These are phyloP conservation scores for Kalmusia sp. DNA, from an alignment of 2,329 filamentous ascomycete species.

Conservation along the genomic window DNA sequence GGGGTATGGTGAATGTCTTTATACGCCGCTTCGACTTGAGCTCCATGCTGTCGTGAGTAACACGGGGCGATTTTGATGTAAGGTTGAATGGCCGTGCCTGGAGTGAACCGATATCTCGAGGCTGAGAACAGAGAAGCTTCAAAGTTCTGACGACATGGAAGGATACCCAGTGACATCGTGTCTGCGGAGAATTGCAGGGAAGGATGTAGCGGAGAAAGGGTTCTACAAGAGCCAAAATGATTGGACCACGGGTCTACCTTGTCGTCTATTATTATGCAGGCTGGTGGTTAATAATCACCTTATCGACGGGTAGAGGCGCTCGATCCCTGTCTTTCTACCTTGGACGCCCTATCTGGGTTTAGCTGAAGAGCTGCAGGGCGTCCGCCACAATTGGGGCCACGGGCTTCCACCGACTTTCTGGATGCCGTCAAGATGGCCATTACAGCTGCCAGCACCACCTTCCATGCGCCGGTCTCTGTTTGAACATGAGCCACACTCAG, in stretches of 20 bases:
- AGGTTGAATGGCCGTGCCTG: constrained; percentile 8
- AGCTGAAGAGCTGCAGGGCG: constrained; percentile 8
- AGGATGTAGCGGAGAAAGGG: constrained; percentile 4
- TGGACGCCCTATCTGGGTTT: constrained; percentile 14
- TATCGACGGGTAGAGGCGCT: constrained; percentile 10
- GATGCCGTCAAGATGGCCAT: too few relatives aligned
- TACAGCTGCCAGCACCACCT: too few relatives aligned
- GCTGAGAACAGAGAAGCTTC: constrained; percentile 13
- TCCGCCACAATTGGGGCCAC: neutral
- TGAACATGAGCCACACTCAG: constrained; percentile 5
- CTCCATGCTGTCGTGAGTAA: constrained; percentile 7
- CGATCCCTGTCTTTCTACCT: constrained; percentile 12
- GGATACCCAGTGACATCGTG: neutral
- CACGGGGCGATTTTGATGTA: constrained; percentile 8
- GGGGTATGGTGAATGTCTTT: constrained; percentile 20
- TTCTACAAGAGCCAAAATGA: constrained; percentile 1
- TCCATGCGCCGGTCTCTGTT: neutral
- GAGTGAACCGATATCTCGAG: constrained; percentile 5
- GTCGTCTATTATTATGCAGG: constrained; percentile 11
- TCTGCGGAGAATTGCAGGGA: constrained; percentile 14
- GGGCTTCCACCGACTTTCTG: neutral
- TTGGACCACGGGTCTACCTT: constrained; percentile 2
- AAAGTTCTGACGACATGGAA: constrained; percentile 12
- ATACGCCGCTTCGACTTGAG: constrained; percentile 16
- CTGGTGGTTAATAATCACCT: constrained; percentile 15